Base-by-base conservation (phyloP, 768 basidiomycete genomes). In the Mycena crocata region DNA sequence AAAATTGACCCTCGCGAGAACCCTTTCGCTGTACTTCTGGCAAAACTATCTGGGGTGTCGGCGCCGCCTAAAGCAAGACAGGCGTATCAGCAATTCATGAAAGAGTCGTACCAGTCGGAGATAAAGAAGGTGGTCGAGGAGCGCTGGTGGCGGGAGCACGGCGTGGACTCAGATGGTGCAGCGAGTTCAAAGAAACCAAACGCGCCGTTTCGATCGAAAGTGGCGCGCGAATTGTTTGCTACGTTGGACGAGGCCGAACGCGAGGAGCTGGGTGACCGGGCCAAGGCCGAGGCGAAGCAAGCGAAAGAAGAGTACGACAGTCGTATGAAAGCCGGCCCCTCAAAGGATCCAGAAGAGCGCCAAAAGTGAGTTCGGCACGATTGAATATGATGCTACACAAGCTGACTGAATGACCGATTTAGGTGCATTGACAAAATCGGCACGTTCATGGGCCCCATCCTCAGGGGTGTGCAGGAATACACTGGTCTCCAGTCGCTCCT, bases 1-100 rank as follows among this genome's bases (percentile, higher is more conserved):
- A 57, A 57, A 31, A 12, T 32, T 10, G 28, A 40, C 13, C 1
- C 4, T 9, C 21, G 3, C n/a, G 31, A 52, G 28, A 52, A 54
- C 34, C 50, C 51, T 24, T 66, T 23, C 21, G 30, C 57, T 0
- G 31, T 46, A 3, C 64, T 66, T 5, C 30, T 66, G 15, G 40
- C 49, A 7, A 59, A 52, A 26, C 31, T 58, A 10, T 42, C 57
- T 12, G 56, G 49, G 15, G 3, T 66, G 30, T 19, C 5, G 3
- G 10, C 32, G 4, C 40, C 51, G 0, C 57, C 30, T 1, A 66
- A 59, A 30, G 64, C 57, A 14, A 19, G 57, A 5, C 64, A 66
- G 34, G 57, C 28, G 1, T 66, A 35, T 24, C 64, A 66, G 51
- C 64, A 66, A 28, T 66, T 46, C 32, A 54, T 59, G 57, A 49